Evolutionary conservation across 2,329 filamentous ascomycete species (phyloP), one percentile per base, ranked within the genome.

Genomic region (Penicillium sp.): DNA sequence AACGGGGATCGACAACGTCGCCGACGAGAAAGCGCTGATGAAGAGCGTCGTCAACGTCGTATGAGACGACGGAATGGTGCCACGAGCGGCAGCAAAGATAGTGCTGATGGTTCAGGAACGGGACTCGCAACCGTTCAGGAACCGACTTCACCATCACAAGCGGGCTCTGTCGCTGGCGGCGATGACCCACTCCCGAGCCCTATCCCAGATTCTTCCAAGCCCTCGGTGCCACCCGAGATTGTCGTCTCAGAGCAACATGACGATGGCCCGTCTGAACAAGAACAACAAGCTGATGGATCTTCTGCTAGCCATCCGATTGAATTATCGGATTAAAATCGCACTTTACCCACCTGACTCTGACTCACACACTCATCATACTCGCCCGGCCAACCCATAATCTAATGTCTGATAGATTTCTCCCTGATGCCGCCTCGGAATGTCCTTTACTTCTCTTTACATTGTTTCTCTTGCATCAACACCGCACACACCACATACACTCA

Each of bases 21-120:
- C 60, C 79, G 88, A 70, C 80, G 90, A 72, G 90, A 93, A 74
- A 92, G 87, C 64, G 91, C 91, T 1, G 91, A 95, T 69, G 90
- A 92, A 66, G 92, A 96, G 78, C 82, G 92, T 58, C 85, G 87
- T 60, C 82, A 86, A 65, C 81, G 91, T 45, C 81, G 92, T 69
- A 80, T 90, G 65, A 82, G 91, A 68, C 82, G 91, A 65, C 86
- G 90, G 62, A 89, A 86, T 71, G 83, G 84, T 10, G 65, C 72
- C 6, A 71, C 70, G 12, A 73, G 64, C 55, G 75, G 71, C 33
- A 79, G 75, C 64, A 79, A 78, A 64, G 75, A 78, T 56, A 73
- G 74, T 42, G 70, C 68, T 8, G 76, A 78, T 63, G 72, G 71
- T 19, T 71, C 69, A 10, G 42, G 12, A 24, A 13, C 38, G 2